Evolutionary conservation across 495 filamentous ascomycete species (phyloP).

Genomic region (Aspergillus sclerotiicarbonarius): DNA sequence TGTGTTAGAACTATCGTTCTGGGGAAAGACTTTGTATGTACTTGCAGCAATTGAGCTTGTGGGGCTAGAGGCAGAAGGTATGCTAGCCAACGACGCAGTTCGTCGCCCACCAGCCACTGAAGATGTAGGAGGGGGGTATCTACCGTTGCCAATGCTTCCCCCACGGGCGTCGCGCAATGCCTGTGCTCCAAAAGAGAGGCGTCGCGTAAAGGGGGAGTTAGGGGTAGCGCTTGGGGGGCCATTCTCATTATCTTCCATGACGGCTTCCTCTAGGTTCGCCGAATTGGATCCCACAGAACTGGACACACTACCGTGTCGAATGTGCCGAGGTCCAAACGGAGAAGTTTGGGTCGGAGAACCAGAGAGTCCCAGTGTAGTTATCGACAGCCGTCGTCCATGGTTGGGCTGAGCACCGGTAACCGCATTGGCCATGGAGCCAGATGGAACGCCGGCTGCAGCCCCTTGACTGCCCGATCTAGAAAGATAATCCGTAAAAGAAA

Average conservation of each 20-base stretch:
- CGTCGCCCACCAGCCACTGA: slow-evolving; percentile 25
- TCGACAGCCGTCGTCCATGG: slow-evolving; percentile 80
- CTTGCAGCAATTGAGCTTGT: slow-evolving; percentile 39
- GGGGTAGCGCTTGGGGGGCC: slow-evolving; percentile 48
- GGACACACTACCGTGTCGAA: slow-evolving; percentile 70
- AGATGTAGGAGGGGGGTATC: slow-evolving; percentile 36
- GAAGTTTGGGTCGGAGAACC: slow-evolving; percentile 68
- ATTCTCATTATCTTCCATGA: slow-evolving; percentile 76
- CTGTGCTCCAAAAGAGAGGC: slow-evolving; percentile 88
- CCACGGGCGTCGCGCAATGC: slow-evolving; percentile 70
- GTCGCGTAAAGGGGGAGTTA: slow-evolving; percentile 73
- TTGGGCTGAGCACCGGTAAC: slow-evolving; percentile 60
- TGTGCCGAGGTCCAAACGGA: slow-evolving; percentile 45
- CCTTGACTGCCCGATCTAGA: slow-evolving; percentile 34
- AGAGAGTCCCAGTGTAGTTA: slow-evolving; percentile 80
- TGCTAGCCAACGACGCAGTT: slow-evolving; percentile 23
- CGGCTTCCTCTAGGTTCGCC: slow-evolving; percentile 80
- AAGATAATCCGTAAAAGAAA: slow-evolving; percentile 48
- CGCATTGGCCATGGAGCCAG: slow-evolving; percentile 65
- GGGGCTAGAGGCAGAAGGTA: slow-evolving; percentile 17
- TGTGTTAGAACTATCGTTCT: slow-evolving; percentile 47
- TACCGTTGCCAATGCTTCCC: slow-evolving; percentile 48
- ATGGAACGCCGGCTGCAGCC: slow-evolving; percentile 39
- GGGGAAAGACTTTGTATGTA: slow-evolving; percentile 34
- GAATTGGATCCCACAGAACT: slow-evolving; percentile 69